A percentile compares a stretch with the other conserved stretches of the same genome.
Conservation (phyloP, 352 stramenopile genomes). For the Paralagenidium karlingii region DNA sequence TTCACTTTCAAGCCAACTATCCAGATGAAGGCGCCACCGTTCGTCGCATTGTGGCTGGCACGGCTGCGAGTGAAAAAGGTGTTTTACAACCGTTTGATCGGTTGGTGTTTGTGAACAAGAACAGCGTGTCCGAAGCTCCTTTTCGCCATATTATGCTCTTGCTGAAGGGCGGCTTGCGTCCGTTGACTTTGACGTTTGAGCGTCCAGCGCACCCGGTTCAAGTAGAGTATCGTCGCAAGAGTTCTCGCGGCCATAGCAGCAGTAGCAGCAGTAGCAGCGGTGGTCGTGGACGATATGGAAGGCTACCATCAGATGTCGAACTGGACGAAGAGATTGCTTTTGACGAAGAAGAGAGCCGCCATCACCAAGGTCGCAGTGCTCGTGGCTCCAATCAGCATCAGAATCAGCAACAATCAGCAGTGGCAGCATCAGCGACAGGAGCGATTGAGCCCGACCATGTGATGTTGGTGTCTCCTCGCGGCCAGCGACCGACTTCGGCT, state of each 20-base stretch:
- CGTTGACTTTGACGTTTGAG: slow-evolving; percentile 66
- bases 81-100: slow-evolving; percentile 48
- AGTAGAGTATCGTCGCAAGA: not conserved
- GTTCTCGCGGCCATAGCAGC: not conserved
- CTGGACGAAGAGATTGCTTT: slow-evolving; percentile 48
- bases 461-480: slow-evolving; percentile 3
- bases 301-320: slow-evolving; percentile 1
- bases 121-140: slow-evolving; percentile 40
- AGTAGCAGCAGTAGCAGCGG: not conserved
- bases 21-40: slow-evolving; percentile 54
- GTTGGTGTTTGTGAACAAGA: slow-evolving; percentile 69
- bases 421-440: slow-evolving; percentile 5
- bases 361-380: not conserved
- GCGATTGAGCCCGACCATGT: not conserved
- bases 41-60: slow-evolving; percentile 37
- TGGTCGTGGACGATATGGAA: not conserved
- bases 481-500: slow-evolving; percentile 4
- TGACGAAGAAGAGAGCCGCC: slow-evolving; percentile 8
- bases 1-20: slow-evolving; percentile 70
- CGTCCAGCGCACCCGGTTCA: slow-evolving; percentile 12
- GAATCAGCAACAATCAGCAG: too few species aligned
- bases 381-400: not conserved
- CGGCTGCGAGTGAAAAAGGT: slow-evolving; percentile 27
- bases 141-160: slow-evolving; percentile 77
- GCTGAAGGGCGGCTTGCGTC: slow-evolving; percentile 61